Base-by-base conservation (phyloP, 331 rosid genomes). In the Malus hybrid region DNA sequence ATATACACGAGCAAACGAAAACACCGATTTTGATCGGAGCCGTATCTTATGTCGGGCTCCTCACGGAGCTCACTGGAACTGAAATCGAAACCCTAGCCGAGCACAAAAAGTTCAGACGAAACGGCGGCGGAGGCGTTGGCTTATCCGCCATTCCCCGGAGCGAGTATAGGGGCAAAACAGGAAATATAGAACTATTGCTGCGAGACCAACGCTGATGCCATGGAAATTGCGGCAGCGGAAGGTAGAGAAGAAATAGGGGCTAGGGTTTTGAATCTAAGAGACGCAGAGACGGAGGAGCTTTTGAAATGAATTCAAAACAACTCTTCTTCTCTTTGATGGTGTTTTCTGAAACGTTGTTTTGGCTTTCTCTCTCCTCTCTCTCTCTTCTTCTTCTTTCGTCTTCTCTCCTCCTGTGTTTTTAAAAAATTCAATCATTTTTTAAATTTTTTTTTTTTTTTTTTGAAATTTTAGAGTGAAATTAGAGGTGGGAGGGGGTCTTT, bases 11-110 rank as follows among this genome's bases (percentile, higher is more conserved):
- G 42, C 31, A 2, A 19, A 6, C 16, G 67, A 62, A 62, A 13
- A n/a, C 18, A 22, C 24, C 10, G 18, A 16, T 16, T 31, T 66
- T 65, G 80, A 84, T 73, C 76, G 77, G 80, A 72, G 83, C 15
- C 14, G 13, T 22, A 9, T n/a, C 11, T 62, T 33, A 66, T 34
- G 60, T 46, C 57, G 44, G 70, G 63, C 78, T 66, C 78, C 76
- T 39, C 20, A 56, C 71, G 28, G 28, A 57, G 77, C 63, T 32
- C 57, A 66, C 46, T 60, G 69, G 42, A 48, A 73, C 67, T 27
- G 63, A 55, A 55, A 39, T 59, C 34, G 82, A 86, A 86, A 87
- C 91, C 93, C 93, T 76, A 83, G 80, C 80, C 84, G 70, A 75
- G 39, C 50, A 34, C 27, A 72, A 72, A 22, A 62, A 6, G 72